Evolutionary conservation across 2,329 filamentous ascomycete genomes (phyloP).

Genomic region (Bimuria novae-zelandiae): DNA sequence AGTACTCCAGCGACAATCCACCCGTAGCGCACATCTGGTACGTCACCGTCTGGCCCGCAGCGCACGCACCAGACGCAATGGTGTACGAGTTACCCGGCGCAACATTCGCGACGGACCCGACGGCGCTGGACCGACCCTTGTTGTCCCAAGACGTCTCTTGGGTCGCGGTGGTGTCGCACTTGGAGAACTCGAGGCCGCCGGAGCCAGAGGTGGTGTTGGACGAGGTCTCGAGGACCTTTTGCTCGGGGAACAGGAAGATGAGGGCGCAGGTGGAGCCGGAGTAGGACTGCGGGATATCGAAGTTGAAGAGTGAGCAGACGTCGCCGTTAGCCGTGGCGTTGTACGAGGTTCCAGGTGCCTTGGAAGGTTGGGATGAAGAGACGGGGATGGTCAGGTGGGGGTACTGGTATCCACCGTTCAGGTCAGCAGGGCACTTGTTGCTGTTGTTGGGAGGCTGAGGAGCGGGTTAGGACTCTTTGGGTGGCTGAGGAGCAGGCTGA

Average conservation of each 20-base stretch:
- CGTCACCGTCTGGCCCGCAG: constrained; percentile 56
- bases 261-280: constrained; percentile 65
- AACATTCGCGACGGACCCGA: constrained; percentile 48
- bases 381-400: constrained; percentile 68
- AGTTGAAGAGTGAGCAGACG: constrained; percentile 69
- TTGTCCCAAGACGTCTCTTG: constrained; percentile 59
- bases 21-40: constrained; percentile 59
- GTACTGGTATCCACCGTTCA: constrained; percentile 45
- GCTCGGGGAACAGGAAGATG: constrained; percentile 66
- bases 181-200: constrained; percentile 59
- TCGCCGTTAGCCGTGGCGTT: constrained; percentile 52
- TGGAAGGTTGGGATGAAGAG: constrained; percentile 58
- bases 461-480: background rate
- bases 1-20: constrained; percentile 60
- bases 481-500: background rate
- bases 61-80: constrained; percentile 59
- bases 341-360: constrained; percentile 58
- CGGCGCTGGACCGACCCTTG: constrained; percentile 50
- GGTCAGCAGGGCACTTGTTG: constrained; percentile 26
- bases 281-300: constrained; percentile 63
- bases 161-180: constrained; percentile 54
- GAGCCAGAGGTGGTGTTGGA: constrained; percentile 60
- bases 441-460: background rate
- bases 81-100: constrained; percentile 59
- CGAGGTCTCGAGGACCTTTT: constrained; percentile 63